Percentiles rank a stretch among this genome's conserved stretches.
These are phyloP conservation scores for Rhytidiadelphus loreus DNA, from an alignment of 225 moss, liverwort and hornwort genomes.

Conservation along the genomic window DNA sequence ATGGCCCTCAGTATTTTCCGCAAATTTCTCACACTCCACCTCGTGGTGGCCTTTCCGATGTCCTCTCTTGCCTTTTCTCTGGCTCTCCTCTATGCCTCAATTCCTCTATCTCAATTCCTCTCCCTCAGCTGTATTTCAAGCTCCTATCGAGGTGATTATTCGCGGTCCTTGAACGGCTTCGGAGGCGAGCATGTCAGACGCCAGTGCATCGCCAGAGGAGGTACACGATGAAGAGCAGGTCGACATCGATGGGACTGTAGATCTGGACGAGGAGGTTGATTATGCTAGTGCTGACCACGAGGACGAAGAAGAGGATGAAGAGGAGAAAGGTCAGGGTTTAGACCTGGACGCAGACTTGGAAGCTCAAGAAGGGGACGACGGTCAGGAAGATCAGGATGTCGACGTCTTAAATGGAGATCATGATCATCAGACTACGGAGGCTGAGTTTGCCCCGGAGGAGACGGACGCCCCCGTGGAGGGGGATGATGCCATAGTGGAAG, in stretches of 20 bases:
- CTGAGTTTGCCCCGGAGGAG: constrained; percentile 37
- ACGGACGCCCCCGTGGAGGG: constrained; percentile 39
- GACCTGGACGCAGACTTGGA: constrained; percentile 82
- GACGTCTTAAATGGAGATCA: constrained; percentile 65
- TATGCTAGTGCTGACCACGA: constrained; percentile 55
- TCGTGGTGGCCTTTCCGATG: constrained; percentile 99
- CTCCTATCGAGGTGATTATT: constrained; percentile 70
- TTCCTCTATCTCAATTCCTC: constrained; percentile 85
- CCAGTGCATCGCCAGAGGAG: constrained; percentile 86
- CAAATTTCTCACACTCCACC: constrained; percentile 99
- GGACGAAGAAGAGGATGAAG: constrained; percentile 55
- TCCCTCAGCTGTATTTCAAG: constrained; percentile 99
- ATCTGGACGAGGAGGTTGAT: constrained; percentile 59
- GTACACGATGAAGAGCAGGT: constrained; percentile 97
- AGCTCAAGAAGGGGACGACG: constrained; percentile 60
- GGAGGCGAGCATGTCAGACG: constrained; percentile 77
- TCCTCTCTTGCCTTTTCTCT: constrained; percentile 85
- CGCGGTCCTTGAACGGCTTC: constrained; percentile 29
- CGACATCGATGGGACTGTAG: constrained; percentile 73
- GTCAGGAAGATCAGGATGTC: constrained; percentile 63
- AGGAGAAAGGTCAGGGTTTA: constrained; percentile 37
- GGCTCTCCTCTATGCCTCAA: constrained; percentile 84
- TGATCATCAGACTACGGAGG: constrained; percentile 46
- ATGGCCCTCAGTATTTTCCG: constrained; percentile 98
- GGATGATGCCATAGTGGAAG: constrained; percentile 43